phyloP scores from a whole-genome alignment of 2,329 filamentous ascomycete species.

The Apiospora phragmitis region DNA sequence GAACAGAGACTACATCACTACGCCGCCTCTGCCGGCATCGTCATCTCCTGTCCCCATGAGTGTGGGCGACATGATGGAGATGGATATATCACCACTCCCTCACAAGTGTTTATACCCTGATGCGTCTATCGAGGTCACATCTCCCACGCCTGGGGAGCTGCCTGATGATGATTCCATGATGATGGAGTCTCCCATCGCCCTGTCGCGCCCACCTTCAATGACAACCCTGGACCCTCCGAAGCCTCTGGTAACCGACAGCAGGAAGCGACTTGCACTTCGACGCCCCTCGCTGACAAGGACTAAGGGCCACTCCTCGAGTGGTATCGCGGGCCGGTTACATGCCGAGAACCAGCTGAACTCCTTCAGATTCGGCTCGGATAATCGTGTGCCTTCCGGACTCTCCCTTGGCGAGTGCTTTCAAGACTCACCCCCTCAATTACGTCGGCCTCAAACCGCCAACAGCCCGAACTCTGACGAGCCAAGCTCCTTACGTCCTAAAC shows the following conservation, averaged over 20 bases:
- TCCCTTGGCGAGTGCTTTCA: conserved; percentile 80
- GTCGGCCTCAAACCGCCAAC: conserved; percentile 60
- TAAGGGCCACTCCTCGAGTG: conserved; percentile 73
- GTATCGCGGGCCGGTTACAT: conserved; percentile 59
- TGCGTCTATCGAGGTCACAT: conserved; percentile 66
- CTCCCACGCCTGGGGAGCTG: conserved; percentile 64
- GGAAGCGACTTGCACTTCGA: conserved; percentile 63
- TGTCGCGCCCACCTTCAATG: conserved; percentile 42
- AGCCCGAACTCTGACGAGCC: conserved; percentile 57
- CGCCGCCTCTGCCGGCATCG: conserved; percentile 73
- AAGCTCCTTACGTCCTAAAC: conserved; percentile 62
- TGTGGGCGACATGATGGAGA: conserved; percentile 85
- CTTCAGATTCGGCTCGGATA: conserved; percentile 69
- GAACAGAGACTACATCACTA: conserved; percentile 70
- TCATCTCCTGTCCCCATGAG: conserved; percentile 74
- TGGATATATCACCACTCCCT: conserved; percentile 92
- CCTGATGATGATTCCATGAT: conserved; percentile 47
- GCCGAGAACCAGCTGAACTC: conserved; percentile 67
- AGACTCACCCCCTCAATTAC: conserved; percentile 74
- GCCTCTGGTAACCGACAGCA: conserved; percentile 54
- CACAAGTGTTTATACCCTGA: conserved; percentile 73
- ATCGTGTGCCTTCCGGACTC: conserved; percentile 54
- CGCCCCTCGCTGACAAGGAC: conserved; percentile 74
- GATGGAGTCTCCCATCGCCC: conserved; percentile 57
- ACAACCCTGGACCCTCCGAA: conserved; percentile 46